Base-by-base conservation (phyloP, 164 flowering plant genomes). In the Magnolia officinalis region DNA sequence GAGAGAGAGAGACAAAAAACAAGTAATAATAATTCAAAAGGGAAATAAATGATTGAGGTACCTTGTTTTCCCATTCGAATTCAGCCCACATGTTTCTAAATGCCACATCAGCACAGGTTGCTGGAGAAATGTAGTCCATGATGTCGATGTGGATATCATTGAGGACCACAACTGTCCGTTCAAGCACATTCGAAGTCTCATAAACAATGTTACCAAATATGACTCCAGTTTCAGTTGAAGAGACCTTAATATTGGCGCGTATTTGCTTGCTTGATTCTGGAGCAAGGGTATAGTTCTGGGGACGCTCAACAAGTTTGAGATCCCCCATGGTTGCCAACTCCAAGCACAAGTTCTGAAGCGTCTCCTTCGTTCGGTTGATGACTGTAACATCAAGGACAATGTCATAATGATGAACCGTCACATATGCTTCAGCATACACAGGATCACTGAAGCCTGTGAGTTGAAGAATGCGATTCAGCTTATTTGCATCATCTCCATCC, bases 51-150 rank as follows among this genome's bases (percentile, higher is more conserved):
- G 8, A 29, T 18, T 29, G 14, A 16, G 49, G 20, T 92, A 96
- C 99, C 99, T 96, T 94, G 87, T 96, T 96, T 86, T 96, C 99
- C 99, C 99, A 96, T 79, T 96, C 99, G 84, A 96, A 96, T 79
- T 96, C 99, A n/a, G 98, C 98, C 99, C 99, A 96, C 98, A 94
- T 96, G 18, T 90, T 87, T 82, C 98, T 91, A 67, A 94, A 96
- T 59, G 92, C 94, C 59, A 85, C 93, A 85, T 96, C 99, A 83
- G 90, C 83, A 79, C 99, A 96, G 4, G 88, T 84, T 51, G 97
- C 98, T 73, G 99, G 99, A 84, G 99, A 91, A 45, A 96, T 96
- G 83, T 96, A 96, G 76, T 96, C 99, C 99, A 96, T 92, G 74
- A 96, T 96, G 77, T 96, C 99, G 71, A 96, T 96, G 76, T 96